Percentiles rank a stretch among this genome's conserved stretches.
These are phyloP conservation scores for Penicillium soppii DNA, from an alignment of 495 filamentous ascomycete genomes.

Conservation along the genomic window DNA sequence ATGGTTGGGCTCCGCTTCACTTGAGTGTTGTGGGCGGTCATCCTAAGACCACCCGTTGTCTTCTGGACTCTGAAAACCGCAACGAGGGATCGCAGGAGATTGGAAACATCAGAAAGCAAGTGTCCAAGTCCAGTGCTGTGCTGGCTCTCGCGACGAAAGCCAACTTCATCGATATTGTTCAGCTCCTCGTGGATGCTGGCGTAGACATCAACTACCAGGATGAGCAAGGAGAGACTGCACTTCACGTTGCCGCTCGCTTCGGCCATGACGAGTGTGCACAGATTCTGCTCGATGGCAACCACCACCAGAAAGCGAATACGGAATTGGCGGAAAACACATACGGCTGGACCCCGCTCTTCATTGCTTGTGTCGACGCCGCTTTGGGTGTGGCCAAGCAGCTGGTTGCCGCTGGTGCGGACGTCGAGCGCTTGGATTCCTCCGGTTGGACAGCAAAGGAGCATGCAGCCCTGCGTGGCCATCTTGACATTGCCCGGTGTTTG, in stretches of 20 bases:
- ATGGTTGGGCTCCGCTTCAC: constrained; percentile 89
- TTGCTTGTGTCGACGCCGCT: constrained; percentile 86
- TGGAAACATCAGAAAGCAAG: constrained; percentile 60
- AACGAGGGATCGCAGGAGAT: constrained; percentile 56
- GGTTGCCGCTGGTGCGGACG: constrained; percentile 70
- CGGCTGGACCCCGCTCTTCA: constrained; percentile 89
- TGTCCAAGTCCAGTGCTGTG: constrained; percentile 85
- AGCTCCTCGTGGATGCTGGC: constrained; percentile 82
- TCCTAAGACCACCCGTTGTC: constrained; percentile 73
- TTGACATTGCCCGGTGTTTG: constrained; percentile 70
- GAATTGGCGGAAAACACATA: constrained; percentile 82
- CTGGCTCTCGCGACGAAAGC: constrained; percentile 83
- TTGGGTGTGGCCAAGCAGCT: constrained; percentile 73
- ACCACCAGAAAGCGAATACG: constrained; percentile 67
- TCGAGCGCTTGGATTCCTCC: constrained; percentile 73
- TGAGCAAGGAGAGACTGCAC: constrained; percentile 84
- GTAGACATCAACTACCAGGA: constrained; percentile 95
- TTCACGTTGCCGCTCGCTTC: constrained; percentile 90
- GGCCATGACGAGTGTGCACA: constrained; percentile 78
- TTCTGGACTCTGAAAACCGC: constrained; percentile 80
- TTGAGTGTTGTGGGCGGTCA: constrained; percentile 91
- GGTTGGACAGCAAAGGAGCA: constrained; percentile 97
- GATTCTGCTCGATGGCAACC: constrained; percentile 67
- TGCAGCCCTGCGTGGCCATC: constrained; percentile 82
- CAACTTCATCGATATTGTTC: constrained; percentile 79